Evolutionary conservation across 1,284 basidiomycete genomes (phyloP).

Genomic region (Apiotrichum mycotoxinovorans): DNA sequence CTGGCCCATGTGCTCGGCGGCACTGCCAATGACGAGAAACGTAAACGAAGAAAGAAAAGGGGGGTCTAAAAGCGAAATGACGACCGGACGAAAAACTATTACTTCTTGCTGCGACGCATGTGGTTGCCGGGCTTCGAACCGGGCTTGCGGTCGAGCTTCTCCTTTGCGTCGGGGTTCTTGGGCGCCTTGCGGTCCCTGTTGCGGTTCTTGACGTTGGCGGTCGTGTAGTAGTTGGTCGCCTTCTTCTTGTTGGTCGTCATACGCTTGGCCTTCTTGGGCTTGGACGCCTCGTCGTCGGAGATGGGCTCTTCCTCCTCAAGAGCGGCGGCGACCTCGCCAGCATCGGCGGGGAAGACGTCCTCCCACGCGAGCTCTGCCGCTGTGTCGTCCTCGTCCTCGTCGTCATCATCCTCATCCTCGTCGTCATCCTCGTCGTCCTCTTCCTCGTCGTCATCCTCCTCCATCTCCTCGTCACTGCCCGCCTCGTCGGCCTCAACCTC

Average conservation of each 20-base stretch:
- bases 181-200: slow-evolving; percentile 53
- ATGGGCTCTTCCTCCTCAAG: slow-evolving; percentile 26
- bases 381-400: slow-evolving; percentile 22
- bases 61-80: background rate
- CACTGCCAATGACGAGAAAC: background rate
- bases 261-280: slow-evolving; percentile 61
- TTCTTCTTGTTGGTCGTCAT: slow-evolving; percentile 94
- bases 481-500: slow-evolving; percentile 28
- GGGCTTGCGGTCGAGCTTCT: slow-evolving; percentile 5
- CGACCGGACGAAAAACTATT: background rate
- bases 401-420: slow-evolving; percentile 31
- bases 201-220: slow-evolving; percentile 84
- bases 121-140: slow-evolving; percentile 2
- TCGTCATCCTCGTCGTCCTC: slow-evolving; percentile 57
- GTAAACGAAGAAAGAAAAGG: background rate
- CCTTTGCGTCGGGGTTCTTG: slow-evolving; percentile 18
- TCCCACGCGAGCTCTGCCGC: slow-evolving; percentile 78
- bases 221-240: slow-evolving; percentile 85
- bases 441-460: slow-evolving; percentile 54
- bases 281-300: slow-evolving; percentile 25
- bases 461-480: slow-evolving; percentile 50
- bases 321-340: slow-evolving; percentile 36
- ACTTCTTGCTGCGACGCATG: slow-evolving; percentile 10
- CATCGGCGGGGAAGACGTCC: slow-evolving; percentile 60
- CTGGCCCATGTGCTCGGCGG: slow-evolving; percentile 4